Percentiles rank a stretch among this genome's conserved stretches.
phyloP scores from a whole-genome alignment of 805 yeast species.

The Isabelozyma gotoi region DNA sequence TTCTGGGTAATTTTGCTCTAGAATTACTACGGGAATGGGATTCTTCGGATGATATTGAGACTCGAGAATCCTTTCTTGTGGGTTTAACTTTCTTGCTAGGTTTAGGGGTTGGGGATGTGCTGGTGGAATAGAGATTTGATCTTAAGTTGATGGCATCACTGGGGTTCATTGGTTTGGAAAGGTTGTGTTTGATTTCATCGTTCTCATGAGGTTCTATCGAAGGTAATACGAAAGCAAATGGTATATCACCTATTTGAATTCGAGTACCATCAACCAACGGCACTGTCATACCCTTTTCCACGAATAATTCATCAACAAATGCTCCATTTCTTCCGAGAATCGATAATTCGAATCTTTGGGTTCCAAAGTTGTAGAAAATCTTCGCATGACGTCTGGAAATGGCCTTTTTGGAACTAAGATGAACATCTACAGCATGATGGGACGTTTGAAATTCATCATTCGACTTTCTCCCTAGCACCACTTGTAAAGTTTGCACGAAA shows the following conservation, averaged over 20 bases:
- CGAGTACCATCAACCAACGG: constrained; percentile 80
- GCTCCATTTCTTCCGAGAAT: constrained; percentile 96
- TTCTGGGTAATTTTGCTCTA: constrained; percentile 19
- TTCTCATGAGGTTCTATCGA: constrained; percentile 47
- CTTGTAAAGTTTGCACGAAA: constrained; percentile 94
- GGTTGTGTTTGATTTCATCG: constrained; percentile 14
- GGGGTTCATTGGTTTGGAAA: constrained; percentile 51
- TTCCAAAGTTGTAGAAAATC: constrained; percentile 94
- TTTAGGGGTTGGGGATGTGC: constrained; percentile 18
- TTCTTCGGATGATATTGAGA: constrained; percentile 6
- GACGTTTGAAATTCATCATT: constrained; percentile 57
- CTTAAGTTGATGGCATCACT: constrained; percentile 59
- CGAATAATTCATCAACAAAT: constrained; percentile 86
- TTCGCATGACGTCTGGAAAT: constrained; percentile 93
- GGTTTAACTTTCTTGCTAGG: constrained; percentile 5
- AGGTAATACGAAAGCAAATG: constrained; percentile 85
- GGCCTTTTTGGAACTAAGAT: constrained; percentile 88
- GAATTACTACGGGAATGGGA: constrained; percentile 7
- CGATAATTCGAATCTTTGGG: constrained; percentile 88
- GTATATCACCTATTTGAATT: constrained; percentile 90
- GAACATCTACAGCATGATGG: constrained; percentile 82
- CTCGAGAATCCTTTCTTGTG: background rate
- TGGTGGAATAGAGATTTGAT: constrained; percentile 42
- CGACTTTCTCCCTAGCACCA: constrained; percentile 85
- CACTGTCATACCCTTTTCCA: constrained; percentile 88